Base-by-base conservation (phyloP, 2,329 filamentous ascomycete species). In the Penicillium sp. region DNA sequence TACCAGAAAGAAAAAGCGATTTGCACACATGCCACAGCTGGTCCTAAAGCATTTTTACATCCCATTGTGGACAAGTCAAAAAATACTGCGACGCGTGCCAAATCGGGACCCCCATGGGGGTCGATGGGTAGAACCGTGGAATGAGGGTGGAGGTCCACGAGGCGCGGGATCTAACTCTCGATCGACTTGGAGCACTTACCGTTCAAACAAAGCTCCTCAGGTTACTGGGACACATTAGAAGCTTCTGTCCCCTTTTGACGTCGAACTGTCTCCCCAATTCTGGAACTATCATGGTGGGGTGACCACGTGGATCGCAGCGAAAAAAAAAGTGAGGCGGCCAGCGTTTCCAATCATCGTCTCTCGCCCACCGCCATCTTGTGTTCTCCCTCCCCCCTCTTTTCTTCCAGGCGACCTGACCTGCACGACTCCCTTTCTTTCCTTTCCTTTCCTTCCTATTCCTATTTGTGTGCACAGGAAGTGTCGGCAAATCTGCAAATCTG, bases 261-360 rank as follows among this genome's bases (percentile, higher is more conserved):
- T 27, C 16, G 15, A 14, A 14, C 26, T 14, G n/a, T 40, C 14
- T 34, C 29, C 31, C 26, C 32, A 25, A 20, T 18, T 14, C 10
- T 31, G 26, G 15, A 29, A 17, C 33, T 35, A 19, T 14, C 16
- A 29, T 10, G 25, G 30, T 33, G 33, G 41, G 43, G 43, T n/a
- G 37, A 48, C 36, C 53, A 47, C 46, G 53, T 54, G 51, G 47
- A 56, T 54, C 41, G n/a, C 31, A 15, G 15, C 23, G 20, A 35
- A 26, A 38, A 36, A 44, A 50, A 53, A 45, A 53, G 51, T 56
- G 53, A 56, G 53, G 51, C 53, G 53, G 47, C 50, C 44, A 47
- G 36, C 41, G 35, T 40, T 45, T 34, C 43, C 32, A 32, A 30
- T 33, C 19, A 27, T 28, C 38, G 41, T 46, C 52, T 49, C 54